Evolutionary conservation across 345 rosid genomes (phyloP), one percentile per base, ranked within the genome.

Genomic region (Linum tenue): DNA sequence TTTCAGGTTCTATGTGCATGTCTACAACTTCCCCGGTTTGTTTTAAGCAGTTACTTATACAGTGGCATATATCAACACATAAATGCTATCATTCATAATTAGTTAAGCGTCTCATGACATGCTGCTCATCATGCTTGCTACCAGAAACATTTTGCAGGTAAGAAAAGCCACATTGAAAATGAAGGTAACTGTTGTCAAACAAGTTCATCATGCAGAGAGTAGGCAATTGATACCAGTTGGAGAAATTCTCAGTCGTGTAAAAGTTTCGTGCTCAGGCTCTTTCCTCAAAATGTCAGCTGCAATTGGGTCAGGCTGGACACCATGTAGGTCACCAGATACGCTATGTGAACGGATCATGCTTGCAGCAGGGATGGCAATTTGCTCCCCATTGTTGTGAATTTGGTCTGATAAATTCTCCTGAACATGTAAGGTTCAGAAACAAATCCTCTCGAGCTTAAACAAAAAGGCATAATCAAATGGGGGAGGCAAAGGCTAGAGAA

Each of bases 221-320:
- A 31, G 16, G 55, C 37, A 70, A 63, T 16, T 43, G 68, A 69
- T 83, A 89, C 94, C 96, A 72, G 37, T 77, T 35, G 96, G 99
- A 64, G 69, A 70, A 67, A 95, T 84, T 63, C 70, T 81, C 66
- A 95, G 98, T 56, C 89, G 91, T 37, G 85, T 90, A 80, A 95
- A 95, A 55, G 85, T 89, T 73, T 91, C 99, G 0, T 95, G 98
- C 83, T 95, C 99, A 3, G 98, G 98, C 78, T 89, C 99, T 78
- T 84, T 95, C 81, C 99, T 86, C 50, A 95, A 79, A 80, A 95
- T 89, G 73, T 95, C 99, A 70, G 99, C 99, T 1, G 99, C 91
- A 73, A 95, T 84, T 68, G 98, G 99, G 81, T 95, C 94, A 36
- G 99, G 98, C 77, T 86, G 99, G 76, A 95, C 97, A 42, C 96